Evolutionary conservation across 2,329 filamentous ascomycete species (phyloP).

Genomic region (Nemania serpens): DNA sequence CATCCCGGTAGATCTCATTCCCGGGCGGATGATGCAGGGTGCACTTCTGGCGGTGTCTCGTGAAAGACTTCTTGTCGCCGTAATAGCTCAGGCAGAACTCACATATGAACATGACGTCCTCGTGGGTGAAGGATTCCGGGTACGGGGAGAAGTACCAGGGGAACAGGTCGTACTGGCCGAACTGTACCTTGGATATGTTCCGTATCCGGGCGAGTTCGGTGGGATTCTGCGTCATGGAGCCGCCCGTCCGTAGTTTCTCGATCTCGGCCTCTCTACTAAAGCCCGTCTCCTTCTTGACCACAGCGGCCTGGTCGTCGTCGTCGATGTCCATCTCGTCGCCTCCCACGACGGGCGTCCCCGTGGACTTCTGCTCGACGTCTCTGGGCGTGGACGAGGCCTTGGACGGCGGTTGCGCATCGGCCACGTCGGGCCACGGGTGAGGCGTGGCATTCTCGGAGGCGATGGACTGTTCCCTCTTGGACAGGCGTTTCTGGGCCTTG

Average conservation of each 20-base stretch:
- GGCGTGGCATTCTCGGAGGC: constrained; percentile 59
- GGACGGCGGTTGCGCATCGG: constrained; percentile 52
- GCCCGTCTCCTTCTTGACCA: constrained; percentile 54
- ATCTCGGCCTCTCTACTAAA: constrained; percentile 91
- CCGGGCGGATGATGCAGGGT: constrained; percentile 89
- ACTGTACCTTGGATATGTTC: constrained; percentile 92
- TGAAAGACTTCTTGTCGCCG: constrained; percentile 79
- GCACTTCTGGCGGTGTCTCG: constrained; percentile 87
- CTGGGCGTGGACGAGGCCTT: constrained; percentile 50
- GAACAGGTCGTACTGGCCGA: constrained; percentile 88
- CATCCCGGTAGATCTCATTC: constrained; percentile 97
- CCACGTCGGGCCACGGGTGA: constrained; percentile 58
- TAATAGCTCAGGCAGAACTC: constrained; percentile 96
- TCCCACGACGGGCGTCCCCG: constrained; percentile 50
- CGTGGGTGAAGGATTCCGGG: constrained; percentile 83
- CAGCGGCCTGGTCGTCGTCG: constrained; percentile 49
- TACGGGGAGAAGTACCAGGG: constrained; percentile 99
- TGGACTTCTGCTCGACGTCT: constrained; percentile 53
- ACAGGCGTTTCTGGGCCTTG: constrained; percentile 59
- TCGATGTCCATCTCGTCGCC: constrained; percentile 61
- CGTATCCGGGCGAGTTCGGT: constrained; percentile 95
- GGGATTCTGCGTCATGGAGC: constrained; percentile 98
- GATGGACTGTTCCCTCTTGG: constrained; percentile 61
- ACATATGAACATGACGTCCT: constrained; percentile 93
- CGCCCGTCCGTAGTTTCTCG: constrained; percentile 90